Evolutionary conservation across 2,329 filamentous ascomycete species (phyloP), one percentile per base, ranked within the genome.

Genomic region (Dactylellina leptospora): DNA sequence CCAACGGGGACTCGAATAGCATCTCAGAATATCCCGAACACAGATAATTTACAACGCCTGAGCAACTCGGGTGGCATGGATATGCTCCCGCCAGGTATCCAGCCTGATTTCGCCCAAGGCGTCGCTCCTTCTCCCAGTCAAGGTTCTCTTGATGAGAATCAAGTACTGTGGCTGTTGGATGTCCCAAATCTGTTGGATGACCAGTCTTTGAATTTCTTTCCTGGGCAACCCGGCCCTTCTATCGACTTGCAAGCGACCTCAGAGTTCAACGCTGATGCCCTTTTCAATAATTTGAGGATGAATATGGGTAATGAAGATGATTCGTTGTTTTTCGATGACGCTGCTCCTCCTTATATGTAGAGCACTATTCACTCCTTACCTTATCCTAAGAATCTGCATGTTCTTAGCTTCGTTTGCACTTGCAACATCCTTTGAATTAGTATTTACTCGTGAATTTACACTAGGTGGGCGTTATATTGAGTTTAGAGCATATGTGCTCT

Each of bases 301-400:
- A 69, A 60, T 55, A 69, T 69, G 63, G 63, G 63, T 10, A 55
- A 48, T 23, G 63, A 60, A 18, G 63, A 69, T n/a, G 40, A n/a
- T 5, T 55, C 63, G 9, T 55, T 59, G 23, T 69, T 60, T 28
- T 60, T 69, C 25, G 38, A 69, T 4, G 63, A 69, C 30, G 33
- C 18, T 20, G 63, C 36, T 9, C 23, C 45, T 8, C 47, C 63
- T 1, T 69, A 53, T 48, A 16, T 60, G 18, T 60, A 54, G 44
- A 23, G 9, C 4, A 5, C 28, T 27, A 23, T 8, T 20, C 8
- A 16, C 3, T 51, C 25, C 6, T 33, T 13, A 33, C 30, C 13
- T 6, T 33, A 33, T 33, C 13, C 30, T 42, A n/a, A n/a, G n/a
- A n/a, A n/a, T n/a, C n/a, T n/a, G n/a, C n/a, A n/a, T n/a, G n/a